Percentiles rank a stretch among this genome's conserved stretches.
Conservation (phyloP, 805 yeast genomes). For the Isabelozyma rhagii region DNA sequence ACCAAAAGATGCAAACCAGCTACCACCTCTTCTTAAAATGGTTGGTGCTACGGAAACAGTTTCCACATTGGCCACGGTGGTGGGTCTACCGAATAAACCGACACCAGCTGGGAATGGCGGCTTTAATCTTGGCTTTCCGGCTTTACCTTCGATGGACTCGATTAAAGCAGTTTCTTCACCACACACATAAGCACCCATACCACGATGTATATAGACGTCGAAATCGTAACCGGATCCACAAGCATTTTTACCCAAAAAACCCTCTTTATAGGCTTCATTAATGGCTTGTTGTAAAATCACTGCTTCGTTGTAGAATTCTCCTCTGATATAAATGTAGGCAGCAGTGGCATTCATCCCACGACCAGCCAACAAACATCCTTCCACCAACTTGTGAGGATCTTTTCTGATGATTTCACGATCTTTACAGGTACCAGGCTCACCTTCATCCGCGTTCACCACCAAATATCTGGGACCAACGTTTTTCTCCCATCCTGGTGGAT, state of each 20-base stretch:
- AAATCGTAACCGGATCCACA: conserved; percentile 86
- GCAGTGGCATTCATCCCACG: conserved; percentile 93
- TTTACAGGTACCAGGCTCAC: conserved; percentile 93
- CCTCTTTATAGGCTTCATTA: conserved; percentile 82
- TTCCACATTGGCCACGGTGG: conserved; percentile 88
- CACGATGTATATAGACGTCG: conserved; percentile 83
- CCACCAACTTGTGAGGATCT: conserved; percentile 88
- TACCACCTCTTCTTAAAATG: conserved; percentile 83
- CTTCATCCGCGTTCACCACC: conserved; percentile 91
- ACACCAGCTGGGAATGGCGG: conserved; percentile 96
- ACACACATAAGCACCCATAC: conserved; percentile 91
- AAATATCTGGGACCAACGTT: conserved; percentile 85
- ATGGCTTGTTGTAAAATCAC: conserved; percentile 72
- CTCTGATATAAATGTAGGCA: conserved; percentile 87
- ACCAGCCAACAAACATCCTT: conserved; percentile 88
- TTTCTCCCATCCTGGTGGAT: conserved; percentile 94
- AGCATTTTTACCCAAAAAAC: conserved; percentile 77
- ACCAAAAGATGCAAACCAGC: conserved; percentile 82
- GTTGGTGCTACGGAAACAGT: conserved; percentile 90
- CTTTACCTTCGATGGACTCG: conserved; percentile 88
- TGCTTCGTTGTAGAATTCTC: conserved; percentile 85
- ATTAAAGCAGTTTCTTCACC: conserved; percentile 91
- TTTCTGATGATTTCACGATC: conserved; percentile 89
- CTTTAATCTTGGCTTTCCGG: conserved; percentile 90
- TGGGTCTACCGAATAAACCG: conserved; percentile 86